Base-by-base conservation (phyloP, 1,139 yeast species). In the Diutina scorzettiae region DNA sequence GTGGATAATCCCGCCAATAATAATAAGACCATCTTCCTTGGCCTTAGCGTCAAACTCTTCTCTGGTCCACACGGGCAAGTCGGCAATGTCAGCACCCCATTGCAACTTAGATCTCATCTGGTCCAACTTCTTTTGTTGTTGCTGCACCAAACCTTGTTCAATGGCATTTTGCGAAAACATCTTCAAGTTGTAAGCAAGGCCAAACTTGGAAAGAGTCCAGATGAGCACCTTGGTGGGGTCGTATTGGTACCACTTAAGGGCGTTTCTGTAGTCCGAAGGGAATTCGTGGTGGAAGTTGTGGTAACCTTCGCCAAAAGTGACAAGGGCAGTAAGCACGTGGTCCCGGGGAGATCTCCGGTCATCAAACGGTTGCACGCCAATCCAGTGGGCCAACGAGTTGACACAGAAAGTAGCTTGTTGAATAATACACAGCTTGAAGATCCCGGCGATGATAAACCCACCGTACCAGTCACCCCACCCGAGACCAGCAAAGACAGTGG, bases 401-500 rank as follows among this genome's bases (percentile, higher is more conserved):
- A 91, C 96, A 66, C 98, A 91, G 77, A 91, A 91, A 33, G 98
- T 91, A 36, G 95, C 96, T 67, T 91, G 98, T 70, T 91, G 98
- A 50, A 89, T 91, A 54, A 76, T 68, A 56, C 80, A 80, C 45
- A 85, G 74, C 65, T 93, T 82, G 51, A 89, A 62, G 51, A 91
- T 68, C 54, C 97, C 98, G 27, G 85, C 96, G 59, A 86, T 91
- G 53, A 91, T 71, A 50, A 85, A 78, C 3, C 98, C 98, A 48
- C 98, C 98, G 71, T 74, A 68, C 66, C 77, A 87, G 64, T 91
- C 98, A 55, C 85, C 82, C 81, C 95, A 91, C 46, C 76, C 67
- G 48, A 74, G 65, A 41, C 95, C 94, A 49, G 94, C 87, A 47
- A 84, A 58, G 18, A 83, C 44, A 44, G 81, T 74, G 45, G 98